Evolutionary conservation across 192 early-diverging fungal genomes (phyloP).

Genomic region (Podila epicladia): DNA sequence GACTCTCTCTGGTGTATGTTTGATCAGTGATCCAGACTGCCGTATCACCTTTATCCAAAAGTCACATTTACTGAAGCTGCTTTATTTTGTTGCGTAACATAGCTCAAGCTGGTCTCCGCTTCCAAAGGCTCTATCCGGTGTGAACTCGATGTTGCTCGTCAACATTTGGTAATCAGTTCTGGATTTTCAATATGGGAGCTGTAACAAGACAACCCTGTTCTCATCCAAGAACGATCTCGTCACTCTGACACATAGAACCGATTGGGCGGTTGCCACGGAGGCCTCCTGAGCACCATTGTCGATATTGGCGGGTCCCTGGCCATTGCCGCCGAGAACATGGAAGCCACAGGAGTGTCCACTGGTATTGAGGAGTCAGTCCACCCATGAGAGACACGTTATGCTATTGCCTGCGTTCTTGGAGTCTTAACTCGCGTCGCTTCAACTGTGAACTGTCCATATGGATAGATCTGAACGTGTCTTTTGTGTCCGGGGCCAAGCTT

Average conservation of each 20-base stretch:
- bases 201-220: background rate
- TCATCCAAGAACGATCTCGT: background rate
- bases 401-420: background rate
- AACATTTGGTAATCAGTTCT: slow-evolving; percentile 57
- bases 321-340: slow-evolving; percentile 59
- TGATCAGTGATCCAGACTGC: background rate
- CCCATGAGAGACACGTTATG: background rate
- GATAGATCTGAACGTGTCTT: slow-evolving; percentile 62
- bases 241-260: slow-evolving; percentile 51
- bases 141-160: slow-evolving; percentile 55
- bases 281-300: slow-evolving; percentile 59
- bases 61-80: background rate
- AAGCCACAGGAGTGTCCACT: slow-evolving; percentile 64
- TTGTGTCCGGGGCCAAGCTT: slow-evolving; percentile 56
- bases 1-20: slow-evolving; percentile 33
- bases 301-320: slow-evolving; percentile 66
- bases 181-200: background rate
- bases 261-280: slow-evolving; percentile 58
- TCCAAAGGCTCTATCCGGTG: slow-evolving; percentile 47
- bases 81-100: background rate
- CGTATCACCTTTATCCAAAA: background rate
- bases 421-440: background rate
- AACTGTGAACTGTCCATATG: too few relatives aligned
- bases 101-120: slow-evolving; percentile 54
- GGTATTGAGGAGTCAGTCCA: slow-evolving; percentile 14